These are phyloP conservation scores for Lodderomyces theae DNA, from an alignment of 1,139 yeast genomes.

Conservation along the genomic window DNA sequence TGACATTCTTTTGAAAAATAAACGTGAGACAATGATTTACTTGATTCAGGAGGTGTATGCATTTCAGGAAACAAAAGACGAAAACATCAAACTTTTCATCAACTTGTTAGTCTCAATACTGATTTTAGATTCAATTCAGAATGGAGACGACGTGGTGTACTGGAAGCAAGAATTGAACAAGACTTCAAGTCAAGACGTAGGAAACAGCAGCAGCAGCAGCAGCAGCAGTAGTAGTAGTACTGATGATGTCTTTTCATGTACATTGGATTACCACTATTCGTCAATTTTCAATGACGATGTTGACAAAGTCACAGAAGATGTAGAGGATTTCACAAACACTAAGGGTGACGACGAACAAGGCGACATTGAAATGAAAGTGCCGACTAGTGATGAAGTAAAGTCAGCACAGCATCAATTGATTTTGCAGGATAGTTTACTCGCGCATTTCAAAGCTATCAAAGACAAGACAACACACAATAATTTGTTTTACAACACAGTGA, in stretches of 20 bases:
- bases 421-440: conserved; percentile 9
- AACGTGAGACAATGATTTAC: conserved; percentile 14
- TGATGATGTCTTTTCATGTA: conserved; percentile 10
- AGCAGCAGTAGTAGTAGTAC: too few relatives aligned
- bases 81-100: conserved; percentile 27
- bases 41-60: conserved; percentile 20
- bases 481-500: conserved; percentile 12
- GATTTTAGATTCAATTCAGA: conserved; percentile 18
- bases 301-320: conserved; percentile 7
- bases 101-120: conserved; percentile 26
- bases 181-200: not conserved
- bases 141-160: conserved; percentile 20
- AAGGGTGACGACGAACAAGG: conserved; percentile 14
- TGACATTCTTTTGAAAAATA: conserved; percentile 12
- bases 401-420: conserved; percentile 3
- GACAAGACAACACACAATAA: conserved; percentile 4
- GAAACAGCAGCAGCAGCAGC: not conserved
- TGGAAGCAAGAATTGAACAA: conserved; percentile 22
- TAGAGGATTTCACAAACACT: conserved; percentile 9
- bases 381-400: conserved; percentile 11
- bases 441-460: conserved; percentile 10
- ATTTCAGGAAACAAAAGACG: conserved; percentile 25
- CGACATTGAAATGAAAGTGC: conserved; percentile 14
- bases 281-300: conserved; percentile 16
- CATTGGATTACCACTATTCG: conserved; percentile 17